These are phyloP conservation scores for Boletus sensibilis DNA, from an alignment of 768 basidiomycete genomes.

Conservation along the genomic window DNA sequence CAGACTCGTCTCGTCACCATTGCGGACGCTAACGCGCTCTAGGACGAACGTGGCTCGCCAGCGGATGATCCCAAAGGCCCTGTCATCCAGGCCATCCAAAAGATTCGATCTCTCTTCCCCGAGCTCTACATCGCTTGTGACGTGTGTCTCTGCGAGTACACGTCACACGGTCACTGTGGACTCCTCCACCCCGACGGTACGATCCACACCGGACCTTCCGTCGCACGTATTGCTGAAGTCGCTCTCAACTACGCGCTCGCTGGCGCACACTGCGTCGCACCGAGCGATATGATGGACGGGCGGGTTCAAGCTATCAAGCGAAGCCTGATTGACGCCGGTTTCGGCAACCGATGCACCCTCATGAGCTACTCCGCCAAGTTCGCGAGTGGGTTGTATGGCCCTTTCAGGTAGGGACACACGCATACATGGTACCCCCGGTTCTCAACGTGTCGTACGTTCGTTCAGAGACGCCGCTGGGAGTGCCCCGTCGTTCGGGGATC, in stretches of 20 bases:
- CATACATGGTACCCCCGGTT: background rate
- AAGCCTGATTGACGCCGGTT: slow-evolving; percentile 75
- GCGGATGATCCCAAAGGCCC: slow-evolving; percentile 91
- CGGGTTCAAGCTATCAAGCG: slow-evolving; percentile 88
- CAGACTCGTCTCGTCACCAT: background rate
- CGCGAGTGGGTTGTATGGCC: slow-evolving; percentile 91
- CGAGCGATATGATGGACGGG: slow-evolving; percentile 99
- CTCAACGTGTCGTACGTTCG: background rate
- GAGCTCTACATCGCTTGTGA: slow-evolving; percentile 87
- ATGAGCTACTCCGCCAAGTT: slow-evolving; percentile 99
- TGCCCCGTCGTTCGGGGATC: slow-evolving; percentile 89
- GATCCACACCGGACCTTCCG: slow-evolving; percentile 76
- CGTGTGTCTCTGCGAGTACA: slow-evolving; percentile 99
- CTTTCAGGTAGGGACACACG: slow-evolving; percentile 69
- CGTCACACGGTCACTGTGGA: slow-evolving; percentile 97
- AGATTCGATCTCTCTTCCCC: slow-evolving; percentile 76
- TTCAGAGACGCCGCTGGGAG: slow-evolving; percentile 94
- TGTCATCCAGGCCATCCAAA: slow-evolving; percentile 89
- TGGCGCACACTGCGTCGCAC: slow-evolving; percentile 97
- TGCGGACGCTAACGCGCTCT: background rate
- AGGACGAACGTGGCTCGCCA: slow-evolving; percentile 83
- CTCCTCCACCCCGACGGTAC: slow-evolving; percentile 69
- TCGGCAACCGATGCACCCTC: slow-evolving; percentile 84
- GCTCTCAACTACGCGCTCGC: slow-evolving; percentile 90
- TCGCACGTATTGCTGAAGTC: slow-evolving; percentile 87